Evolutionary conservation across 2,329 filamentous ascomycete species (phyloP), one percentile per base, ranked within the genome.

Genomic region (Akanthomyces uredinophilus): DNA sequence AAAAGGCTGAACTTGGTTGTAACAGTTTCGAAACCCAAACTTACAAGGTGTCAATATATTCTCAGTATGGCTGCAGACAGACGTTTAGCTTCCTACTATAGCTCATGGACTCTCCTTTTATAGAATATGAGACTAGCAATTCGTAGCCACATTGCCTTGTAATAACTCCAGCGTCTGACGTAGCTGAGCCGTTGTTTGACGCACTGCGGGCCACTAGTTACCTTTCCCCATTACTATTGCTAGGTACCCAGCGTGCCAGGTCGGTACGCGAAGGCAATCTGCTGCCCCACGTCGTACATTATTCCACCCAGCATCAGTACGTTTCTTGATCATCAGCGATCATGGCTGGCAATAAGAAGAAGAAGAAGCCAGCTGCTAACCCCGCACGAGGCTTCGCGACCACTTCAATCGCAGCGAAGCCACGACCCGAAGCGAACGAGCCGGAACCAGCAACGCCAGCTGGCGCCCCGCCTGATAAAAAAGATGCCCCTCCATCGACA

Each of bases 321-420:
- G n/a, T 37, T 37, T 20, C 20, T 20, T 39, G n/a, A 39, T 14
- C 39, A 35, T 60, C 47, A 18, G 41, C 39, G 66, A 70, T 65
- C 67, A 94, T 94, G 90, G 88, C 89, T 62, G 81, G 80, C 49
- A 76, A 78, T 64, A 87, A 91, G 76, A 96, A 96, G 79, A 96
- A 97, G 79, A 96, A 92, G 81, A 98, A 97, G 83, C 83, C 90
- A 61, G 85, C 86, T 29, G 85, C 88, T 37, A 98, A 97, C 75
- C 91, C 93, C 64, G 92, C 92, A 44, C 84, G 95, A 74, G 95
- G 93, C 20, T 96, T 97, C 77, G 92, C 94, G 66, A 99, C 95
- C 5, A 96, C 91, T 14, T 98, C 94, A 1, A 84, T 96, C 64
- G 91, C 92, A 49, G 96, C 92, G 27, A 96, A 93, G 69, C 82